These are phyloP conservation scores for Linnemannia schmuckeri DNA, from an alignment of 192 early-diverging fungal species.

Conservation along the genomic window DNA sequence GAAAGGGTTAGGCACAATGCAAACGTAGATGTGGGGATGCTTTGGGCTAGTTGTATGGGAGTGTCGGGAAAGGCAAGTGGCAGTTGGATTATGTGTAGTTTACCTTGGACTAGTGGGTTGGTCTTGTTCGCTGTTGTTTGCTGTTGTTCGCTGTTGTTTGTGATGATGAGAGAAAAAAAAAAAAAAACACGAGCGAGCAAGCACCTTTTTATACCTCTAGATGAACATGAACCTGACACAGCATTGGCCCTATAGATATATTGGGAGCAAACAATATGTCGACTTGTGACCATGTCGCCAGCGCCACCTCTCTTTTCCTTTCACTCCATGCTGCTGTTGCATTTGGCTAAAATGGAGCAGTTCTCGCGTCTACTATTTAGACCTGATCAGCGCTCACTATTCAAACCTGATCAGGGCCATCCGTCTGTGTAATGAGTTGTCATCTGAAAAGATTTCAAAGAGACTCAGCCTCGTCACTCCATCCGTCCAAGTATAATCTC, in stretches of 20 bases:
- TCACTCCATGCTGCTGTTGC: not conserved
- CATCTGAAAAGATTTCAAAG: not conserved
- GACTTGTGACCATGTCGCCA: not conserved
- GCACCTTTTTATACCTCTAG: not conserved
- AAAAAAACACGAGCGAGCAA: not conserved
- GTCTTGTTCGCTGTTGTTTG: not conserved
- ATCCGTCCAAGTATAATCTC: not conserved
- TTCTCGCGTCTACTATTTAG: too few relatives aligned
- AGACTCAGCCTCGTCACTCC: not conserved
- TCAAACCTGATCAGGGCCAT: not conserved
- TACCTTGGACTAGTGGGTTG: not conserved
- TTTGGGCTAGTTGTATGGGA: not conserved
- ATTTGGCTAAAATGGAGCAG: not conserved
- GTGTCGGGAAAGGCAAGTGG: not conserved
- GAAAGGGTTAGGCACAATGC: not conserved
- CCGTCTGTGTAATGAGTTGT: not conserved
- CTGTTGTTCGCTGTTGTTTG: not conserved
- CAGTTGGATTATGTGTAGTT: not conserved
- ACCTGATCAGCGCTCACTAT: not conserved
- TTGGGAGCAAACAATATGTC: not conserved
- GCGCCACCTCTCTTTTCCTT: not conserved
- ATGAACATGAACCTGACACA: not conserved
- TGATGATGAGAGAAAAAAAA: constrained; percentile 1
- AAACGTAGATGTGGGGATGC: not conserved
- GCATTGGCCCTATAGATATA: not conserved